Conservation (phyloP, 176 grass and related monocot genomes). For the Thinopyrum elongatum region DNA sequence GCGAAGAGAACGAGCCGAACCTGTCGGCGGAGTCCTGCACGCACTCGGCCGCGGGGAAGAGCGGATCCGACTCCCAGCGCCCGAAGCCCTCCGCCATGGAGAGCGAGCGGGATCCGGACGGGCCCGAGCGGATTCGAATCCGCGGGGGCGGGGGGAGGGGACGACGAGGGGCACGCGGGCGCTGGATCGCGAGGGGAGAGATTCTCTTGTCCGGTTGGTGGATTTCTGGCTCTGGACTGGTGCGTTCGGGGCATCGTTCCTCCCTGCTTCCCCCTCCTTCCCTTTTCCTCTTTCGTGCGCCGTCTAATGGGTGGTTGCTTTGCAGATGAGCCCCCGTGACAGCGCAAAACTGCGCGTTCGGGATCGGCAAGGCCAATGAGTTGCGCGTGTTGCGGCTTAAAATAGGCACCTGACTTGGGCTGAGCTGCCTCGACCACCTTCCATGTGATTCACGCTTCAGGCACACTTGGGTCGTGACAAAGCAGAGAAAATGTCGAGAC, state of each 20-base stretch:
- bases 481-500: no score
- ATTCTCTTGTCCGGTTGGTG: constrained; percentile 25
- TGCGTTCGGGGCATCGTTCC: no score
- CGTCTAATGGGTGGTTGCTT: background rate
- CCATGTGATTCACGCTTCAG: background rate
- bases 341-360: background rate
- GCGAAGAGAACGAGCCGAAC: constrained; percentile 12
- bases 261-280: background rate
- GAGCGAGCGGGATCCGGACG: constrained; percentile 11
- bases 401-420: background rate
- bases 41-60: constrained; percentile 80
- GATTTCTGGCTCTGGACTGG: background rate
- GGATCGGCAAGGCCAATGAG: background rate
- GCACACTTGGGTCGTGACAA: no score
- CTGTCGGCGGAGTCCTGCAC: constrained; percentile 96
- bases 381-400: background rate
- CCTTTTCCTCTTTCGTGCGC: constrained; percentile 3
- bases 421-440: background rate
- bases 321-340: background rate
- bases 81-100: constrained; percentile 74
- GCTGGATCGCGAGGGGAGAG: background rate
- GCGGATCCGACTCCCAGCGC: constrained; percentile 85
- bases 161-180: background rate
- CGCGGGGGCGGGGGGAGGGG: background rate
- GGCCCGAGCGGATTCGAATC: background rate